Evolutionary conservation across 768 basidiomycete genomes (phyloP).

Genomic region (Suillus subluteus): DNA sequence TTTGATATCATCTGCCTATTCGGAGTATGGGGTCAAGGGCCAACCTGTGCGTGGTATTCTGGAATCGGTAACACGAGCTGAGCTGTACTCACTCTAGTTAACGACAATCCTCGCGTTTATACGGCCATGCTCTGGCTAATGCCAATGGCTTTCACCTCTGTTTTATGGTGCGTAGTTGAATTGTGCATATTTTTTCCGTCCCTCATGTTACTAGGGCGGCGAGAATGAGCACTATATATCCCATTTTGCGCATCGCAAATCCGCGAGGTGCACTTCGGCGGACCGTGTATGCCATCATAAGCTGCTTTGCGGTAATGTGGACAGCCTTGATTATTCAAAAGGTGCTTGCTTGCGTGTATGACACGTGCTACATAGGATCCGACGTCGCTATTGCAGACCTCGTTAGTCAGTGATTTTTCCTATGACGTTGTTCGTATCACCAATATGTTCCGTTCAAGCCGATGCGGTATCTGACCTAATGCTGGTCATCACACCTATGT

Average conservation of each 20-base stretch:
- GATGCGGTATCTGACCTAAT: slow-evolving; percentile 25
- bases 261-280: slow-evolving; percentile 17
- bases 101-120: background rate
- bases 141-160: slow-evolving; percentile 22
- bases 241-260: slow-evolving; percentile 25
- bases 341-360: slow-evolving; percentile 17
- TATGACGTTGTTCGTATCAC: background rate
- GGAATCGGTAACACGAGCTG: background rate
- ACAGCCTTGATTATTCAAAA: slow-evolving; percentile 23
- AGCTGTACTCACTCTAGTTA: background rate
- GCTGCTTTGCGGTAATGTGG: slow-evolving; percentile 20
- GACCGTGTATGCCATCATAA: slow-evolving; percentile 21
- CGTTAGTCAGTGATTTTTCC: slow-evolving; percentile 21
- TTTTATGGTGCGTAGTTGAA: slow-evolving; percentile 25
- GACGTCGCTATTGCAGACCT: slow-evolving; percentile 26
- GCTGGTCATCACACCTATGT: slow-evolving; percentile 21
- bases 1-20: slow-evolving; percentile 24
- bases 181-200: too few relatives aligned
- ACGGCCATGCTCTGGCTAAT: slow-evolving; percentile 20
- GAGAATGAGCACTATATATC: slow-evolving; percentile 32
- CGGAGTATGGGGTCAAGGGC: slow-evolving; percentile 22
- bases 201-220: slow-evolving; percentile 22
- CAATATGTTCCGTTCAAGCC: slow-evolving; percentile 18
- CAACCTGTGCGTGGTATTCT: slow-evolving; percentile 17
- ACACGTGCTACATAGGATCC: slow-evolving; percentile 6